Evolutionary conservation across 2,329 filamentous ascomycete species (phyloP), one percentile per base, ranked within the genome.

Genomic region (Metarhizium guizhouense): DNA sequence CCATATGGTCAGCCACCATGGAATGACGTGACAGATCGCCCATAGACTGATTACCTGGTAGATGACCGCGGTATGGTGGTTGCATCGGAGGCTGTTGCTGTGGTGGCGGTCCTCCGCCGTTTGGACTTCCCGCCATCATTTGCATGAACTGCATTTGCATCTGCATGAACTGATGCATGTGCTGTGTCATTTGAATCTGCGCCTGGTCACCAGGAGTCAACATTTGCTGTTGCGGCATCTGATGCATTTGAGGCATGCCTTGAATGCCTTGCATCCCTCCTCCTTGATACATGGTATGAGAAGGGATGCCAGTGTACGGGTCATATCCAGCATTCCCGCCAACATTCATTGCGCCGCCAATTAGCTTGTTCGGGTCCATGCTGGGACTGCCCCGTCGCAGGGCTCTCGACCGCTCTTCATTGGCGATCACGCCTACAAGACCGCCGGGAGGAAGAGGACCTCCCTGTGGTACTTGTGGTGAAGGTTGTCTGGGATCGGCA

Each of bases 141-240:
- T 92, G 87, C 87, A 95, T 93, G 72, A 91, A 91, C 67, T 95
- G 88, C 87, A 95, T 92, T 68, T 95, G 90, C 86, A 94, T 90
- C 67, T 91, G 87, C 87, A 93, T 91, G 72, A 93, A 91, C 64
- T 90, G 86, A 55, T 83, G 81, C 88, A 93, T 92, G 66, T 92
- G 87, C 65, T 90, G 86, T 6, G 82, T 86, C 79, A 94, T 87
- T 62, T 92, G 85, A 47, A 92, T 79, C 63, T 93, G 88, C 32
- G 85, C 85, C 67, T 88, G 86, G 59, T 90, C 86, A 25, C 81
- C 81, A 2, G 84, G 75, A 16, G 80, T 81, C 48, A 85, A 67
- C 68, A 73, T 70, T 29, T 67, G 72, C 59, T 71, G 72, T 59
- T 71, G 72, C 25, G 72, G 73, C 74, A 78, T 76, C 58, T 78